Conservation (phyloP, 2,329 filamentous ascomycete genomes). For the Xylaria sp. region DNA sequence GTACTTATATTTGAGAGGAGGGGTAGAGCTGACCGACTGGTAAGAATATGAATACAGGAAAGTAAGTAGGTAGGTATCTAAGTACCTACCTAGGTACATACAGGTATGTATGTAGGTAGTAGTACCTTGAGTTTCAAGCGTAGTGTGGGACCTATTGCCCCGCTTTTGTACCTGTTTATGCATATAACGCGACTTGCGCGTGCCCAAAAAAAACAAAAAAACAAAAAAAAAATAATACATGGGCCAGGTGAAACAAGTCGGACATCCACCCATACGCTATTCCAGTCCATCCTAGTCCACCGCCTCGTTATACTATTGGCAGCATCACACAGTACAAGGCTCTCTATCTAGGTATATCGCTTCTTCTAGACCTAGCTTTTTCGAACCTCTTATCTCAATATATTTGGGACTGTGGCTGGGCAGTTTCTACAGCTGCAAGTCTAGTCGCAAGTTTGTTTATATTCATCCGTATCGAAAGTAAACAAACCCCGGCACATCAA, state of each 20-base stretch:
- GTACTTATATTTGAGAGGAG: too few relatives aligned
- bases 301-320: conserved; percentile 32
- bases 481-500: conserved; percentile 35
- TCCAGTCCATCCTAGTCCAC: conserved; percentile 32
- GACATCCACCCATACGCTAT: conserved; percentile 11
- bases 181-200: conserved; percentile 32
- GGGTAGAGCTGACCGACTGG: too few relatives aligned
- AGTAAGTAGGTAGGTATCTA: neutral
- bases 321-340: conserved; percentile 23
- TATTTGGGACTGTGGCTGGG: neutral
- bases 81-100: neutral
- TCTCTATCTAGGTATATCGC: conserved; percentile 24
- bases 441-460: conserved; percentile 32
- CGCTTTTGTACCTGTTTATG: conserved; percentile 20
- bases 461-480: conserved; percentile 33
- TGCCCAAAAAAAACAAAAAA: conserved; percentile 16
- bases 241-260: conserved; percentile 19
- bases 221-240: conserved; percentile 25
- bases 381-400: conserved; percentile 9
- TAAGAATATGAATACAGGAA: too few relatives aligned
- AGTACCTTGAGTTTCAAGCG: neutral
- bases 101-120: too few relatives aligned
- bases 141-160: neutral
- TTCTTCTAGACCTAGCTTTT: conserved; percentile 23
- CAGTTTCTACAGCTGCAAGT: conserved; percentile 5